Evolutionary conservation across 768 basidiomycete species (phyloP), one percentile per base, ranked within the genome.

Genomic region (Obba rivulosa): DNA sequence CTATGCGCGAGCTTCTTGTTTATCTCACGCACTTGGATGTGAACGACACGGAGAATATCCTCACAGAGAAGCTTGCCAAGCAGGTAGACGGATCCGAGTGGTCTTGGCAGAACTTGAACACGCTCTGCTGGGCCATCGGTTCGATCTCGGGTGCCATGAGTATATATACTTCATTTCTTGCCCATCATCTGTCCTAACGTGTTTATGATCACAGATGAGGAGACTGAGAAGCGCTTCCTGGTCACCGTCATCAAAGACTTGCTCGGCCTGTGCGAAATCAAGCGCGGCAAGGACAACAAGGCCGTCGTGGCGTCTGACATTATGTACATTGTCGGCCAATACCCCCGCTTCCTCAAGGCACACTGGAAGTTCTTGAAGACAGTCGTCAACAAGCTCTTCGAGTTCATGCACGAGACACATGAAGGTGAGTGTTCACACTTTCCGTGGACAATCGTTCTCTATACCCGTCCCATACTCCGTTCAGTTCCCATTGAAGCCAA

Each of bases 311-410:
- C 91, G 8, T 92, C 90, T 22, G 87, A 92, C 60, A 92, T 92
- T 65, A 92, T 92, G 90, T 99, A 99, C 66, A 99, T 97, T 61
- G 96, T 99, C 54, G 96, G 96, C 43, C 96, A 99, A 70, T 99
- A 99, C 63, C 96, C 96, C 39, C 85, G 96, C 31, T 99, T 98
- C 82, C 81, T 99, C 62, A 98, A 97, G 67, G 96, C 96, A 16
- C 96, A 99, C 66, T 99, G 96, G 96, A 99, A 98, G 71, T 99
- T 99, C 80, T 73, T 99, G 63, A 99, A 99, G 76, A 98, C 96
- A 2, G 96, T 99, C 46, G 95, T 99, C 54, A 99, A 98, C 73
- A 99, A 99, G 68, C 75, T 98, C 7, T 99, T 98, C 68, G 96
- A 99, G 65, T 99, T 99, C 67, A 98, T 98, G 93, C 96, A 99